These are phyloP conservation scores for Leptographium radiaticola DNA, from an alignment of 2,329 filamentous ascomycete species.

Conservation along the genomic window DNA sequence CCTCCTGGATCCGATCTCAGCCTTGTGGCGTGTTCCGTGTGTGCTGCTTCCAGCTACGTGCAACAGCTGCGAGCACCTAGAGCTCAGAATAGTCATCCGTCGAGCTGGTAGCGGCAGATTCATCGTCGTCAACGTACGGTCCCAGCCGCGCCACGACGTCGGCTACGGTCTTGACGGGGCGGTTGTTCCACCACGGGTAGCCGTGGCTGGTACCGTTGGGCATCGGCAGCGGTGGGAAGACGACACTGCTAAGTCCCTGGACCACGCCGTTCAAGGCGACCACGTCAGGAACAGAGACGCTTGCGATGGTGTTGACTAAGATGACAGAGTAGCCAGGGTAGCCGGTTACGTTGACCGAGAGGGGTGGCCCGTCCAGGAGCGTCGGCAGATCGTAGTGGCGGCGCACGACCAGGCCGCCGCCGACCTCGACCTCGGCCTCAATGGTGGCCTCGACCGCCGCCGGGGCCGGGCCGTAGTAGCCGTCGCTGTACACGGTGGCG, in stretches of 20 bases:
- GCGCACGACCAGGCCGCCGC: constrained; percentile 37
- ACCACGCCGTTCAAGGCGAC: constrained; percentile 70
- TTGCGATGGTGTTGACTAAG: constrained; percentile 59
- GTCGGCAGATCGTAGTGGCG: constrained; percentile 63
- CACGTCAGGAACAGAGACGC: constrained; percentile 55
- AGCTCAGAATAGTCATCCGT: neutral
- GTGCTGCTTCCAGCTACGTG: too few relatives aligned
- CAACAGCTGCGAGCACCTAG: neutral
- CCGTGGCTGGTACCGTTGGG: constrained; percentile 18
- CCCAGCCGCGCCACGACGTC: constrained; percentile 7
- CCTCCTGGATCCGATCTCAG: too few relatives aligned
- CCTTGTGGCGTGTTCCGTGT: neutral
- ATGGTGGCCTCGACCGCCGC: constrained; percentile 22
- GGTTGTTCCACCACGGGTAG: constrained; percentile 1
- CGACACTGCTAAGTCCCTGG: constrained; percentile 58
- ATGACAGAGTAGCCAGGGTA: constrained; percentile 58
- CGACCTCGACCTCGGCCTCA: constrained; percentile 16
- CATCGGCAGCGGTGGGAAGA: constrained; percentile 59
- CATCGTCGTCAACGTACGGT: constrained; percentile 7
- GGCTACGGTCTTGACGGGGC: constrained; percentile 1
- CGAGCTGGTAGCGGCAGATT: neutral
- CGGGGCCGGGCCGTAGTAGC: constrained; percentile 45
- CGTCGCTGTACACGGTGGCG: constrained; percentile 72
- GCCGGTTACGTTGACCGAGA: constrained; percentile 59
- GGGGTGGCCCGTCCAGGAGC: constrained; percentile 48